phyloP scores from a whole-genome alignment of 192 early-diverging fungal species.

The Lunasporangiospora selenospora region DNA sequence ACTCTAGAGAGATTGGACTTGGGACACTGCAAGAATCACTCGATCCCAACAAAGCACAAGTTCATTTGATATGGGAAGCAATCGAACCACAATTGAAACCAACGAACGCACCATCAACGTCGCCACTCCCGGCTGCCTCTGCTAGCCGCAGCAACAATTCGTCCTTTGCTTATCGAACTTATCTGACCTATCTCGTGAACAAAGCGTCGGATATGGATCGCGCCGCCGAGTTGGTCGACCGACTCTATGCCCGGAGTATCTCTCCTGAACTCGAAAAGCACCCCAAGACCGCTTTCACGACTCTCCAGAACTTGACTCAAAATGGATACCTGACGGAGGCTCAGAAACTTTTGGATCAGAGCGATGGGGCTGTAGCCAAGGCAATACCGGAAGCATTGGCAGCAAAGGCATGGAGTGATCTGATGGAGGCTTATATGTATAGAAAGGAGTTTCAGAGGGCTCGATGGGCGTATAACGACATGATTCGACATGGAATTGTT shows the following conservation, averaged over 20 bases:
- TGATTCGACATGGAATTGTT: constrained; percentile 29
- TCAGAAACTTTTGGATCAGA: constrained; percentile 23
- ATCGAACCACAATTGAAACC: constrained; percentile 26
- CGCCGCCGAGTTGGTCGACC: constrained; percentile 36
- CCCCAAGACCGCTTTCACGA: constrained; percentile 6
- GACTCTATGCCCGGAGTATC: constrained; percentile 20
- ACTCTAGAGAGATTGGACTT: no score
- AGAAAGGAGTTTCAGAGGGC: constrained; percentile 33
- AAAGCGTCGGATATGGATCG: constrained; percentile 22
- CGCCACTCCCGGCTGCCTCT: no score
- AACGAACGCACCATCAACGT: no score
- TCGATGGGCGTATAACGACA: constrained; percentile 43
- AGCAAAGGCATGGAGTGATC: constrained; percentile 36
- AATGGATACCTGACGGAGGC: constrained; percentile 40
- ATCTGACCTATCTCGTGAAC: constrained; percentile 19
- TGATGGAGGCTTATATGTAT: constrained; percentile 25
- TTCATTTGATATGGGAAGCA: constrained; percentile 28
- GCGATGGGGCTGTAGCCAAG: constrained; percentile 22
- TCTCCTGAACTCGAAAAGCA: constrained; percentile 40
- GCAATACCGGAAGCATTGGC: constrained; percentile 3
- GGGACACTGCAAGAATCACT: neutral
- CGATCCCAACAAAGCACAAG: constrained; percentile 10
- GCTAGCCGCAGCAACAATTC: constrained; percentile 13
- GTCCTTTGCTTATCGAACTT: constrained; percentile 31
- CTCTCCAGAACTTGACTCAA: constrained; percentile 3